Percentiles rank a stretch among this genome's conserved stretches.
phyloP scores from a whole-genome alignment of 371 early-diverging fungal genomes.

The Zopfochytrium polystomum region DNA sequence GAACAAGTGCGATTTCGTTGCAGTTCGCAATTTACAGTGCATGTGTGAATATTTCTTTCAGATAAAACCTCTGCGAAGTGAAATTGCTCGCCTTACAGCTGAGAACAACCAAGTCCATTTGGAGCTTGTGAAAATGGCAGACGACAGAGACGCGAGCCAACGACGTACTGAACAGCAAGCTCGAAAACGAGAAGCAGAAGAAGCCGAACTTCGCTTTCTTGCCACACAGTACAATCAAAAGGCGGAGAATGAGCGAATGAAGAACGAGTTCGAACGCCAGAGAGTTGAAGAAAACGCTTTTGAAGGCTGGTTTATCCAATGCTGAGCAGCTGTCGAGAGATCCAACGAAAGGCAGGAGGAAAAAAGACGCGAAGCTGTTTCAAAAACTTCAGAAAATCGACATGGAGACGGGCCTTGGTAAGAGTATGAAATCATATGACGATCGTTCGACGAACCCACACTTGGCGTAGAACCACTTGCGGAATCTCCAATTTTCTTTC shows the following conservation, averaged over 20 bases:
- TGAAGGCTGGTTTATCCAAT: constrained; percentile 30
- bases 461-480: constrained; percentile 36
- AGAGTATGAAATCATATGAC: not conserved
- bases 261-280: constrained; percentile 27
- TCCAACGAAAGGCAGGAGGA: not conserved
- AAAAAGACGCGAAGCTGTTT: constrained; percentile 28
- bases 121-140: constrained; percentile 35
- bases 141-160: constrained; percentile 36
- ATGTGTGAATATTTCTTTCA: constrained; percentile 14
- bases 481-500: constrained; percentile 17
- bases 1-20: constrained; percentile 39
- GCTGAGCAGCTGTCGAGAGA: constrained; percentile 3
- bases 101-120: constrained; percentile 50
- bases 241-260: constrained; percentile 31
- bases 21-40: not conserved
- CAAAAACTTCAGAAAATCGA: constrained; percentile 52
- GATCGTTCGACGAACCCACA: constrained; percentile 5
- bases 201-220: constrained; percentile 43
- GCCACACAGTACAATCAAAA: constrained; percentile 39
- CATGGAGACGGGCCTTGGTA: constrained; percentile 54
- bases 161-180: constrained; percentile 5
- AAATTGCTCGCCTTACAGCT: constrained; percentile 39
- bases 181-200: constrained; percentile 29
- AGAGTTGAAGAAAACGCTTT: constrained; percentile 39
- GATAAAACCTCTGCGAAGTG: constrained; percentile 40